Conservation (phyloP, 441 rosid species). For the Euphorbia celastroides region DNA sequence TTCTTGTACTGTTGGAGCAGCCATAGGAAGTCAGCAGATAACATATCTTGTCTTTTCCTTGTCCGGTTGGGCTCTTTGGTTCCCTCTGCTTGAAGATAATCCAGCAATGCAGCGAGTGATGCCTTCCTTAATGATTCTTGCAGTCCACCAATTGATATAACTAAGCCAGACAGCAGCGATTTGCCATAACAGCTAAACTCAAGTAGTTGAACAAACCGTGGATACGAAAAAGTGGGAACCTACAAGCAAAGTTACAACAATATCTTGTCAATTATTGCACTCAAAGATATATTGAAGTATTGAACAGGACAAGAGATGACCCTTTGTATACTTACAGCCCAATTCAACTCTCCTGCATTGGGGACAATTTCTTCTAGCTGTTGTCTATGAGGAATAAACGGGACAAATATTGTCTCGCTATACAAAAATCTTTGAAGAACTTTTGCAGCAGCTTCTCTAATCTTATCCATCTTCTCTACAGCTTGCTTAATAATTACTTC, state of each 20-base stretch:
- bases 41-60: slow-evolving; percentile 41
- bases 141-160: slow-evolving; percentile 84
- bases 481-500: slow-evolving; percentile 81
- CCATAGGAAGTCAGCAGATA: slow-evolving; percentile 71
- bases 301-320: slow-evolving; percentile 15
- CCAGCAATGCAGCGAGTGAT: slow-evolving; percentile 67
- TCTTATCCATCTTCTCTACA: slow-evolving; percentile 91
- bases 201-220: slow-evolving; percentile 71
- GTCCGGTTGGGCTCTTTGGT: slow-evolving; percentile 33
- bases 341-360: slow-evolving; percentile 44
- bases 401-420: slow-evolving; percentile 42
- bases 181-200: slow-evolving; percentile 61
- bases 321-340: slow-evolving; percentile 55
- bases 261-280: slow-evolving; percentile 10
- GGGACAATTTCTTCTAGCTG: slow-evolving; percentile 68
- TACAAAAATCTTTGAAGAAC: slow-evolving; percentile 72
- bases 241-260: slow-evolving; percentile 35
- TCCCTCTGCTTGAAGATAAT: slow-evolving; percentile 55
- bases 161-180: slow-evolving; percentile 73
- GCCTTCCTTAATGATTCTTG: slow-evolving; percentile 82
- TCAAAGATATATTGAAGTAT: slow-evolving; percentile 14
- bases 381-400: slow-evolving; percentile 65
- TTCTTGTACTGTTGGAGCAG: slow-evolving; percentile 69
- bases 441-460: slow-evolving; percentile 88
- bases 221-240: slow-evolving; percentile 83